Base-by-base conservation (phyloP, 2,329 filamentous ascomycete species). In the Colletotrichum viniferum region DNA sequence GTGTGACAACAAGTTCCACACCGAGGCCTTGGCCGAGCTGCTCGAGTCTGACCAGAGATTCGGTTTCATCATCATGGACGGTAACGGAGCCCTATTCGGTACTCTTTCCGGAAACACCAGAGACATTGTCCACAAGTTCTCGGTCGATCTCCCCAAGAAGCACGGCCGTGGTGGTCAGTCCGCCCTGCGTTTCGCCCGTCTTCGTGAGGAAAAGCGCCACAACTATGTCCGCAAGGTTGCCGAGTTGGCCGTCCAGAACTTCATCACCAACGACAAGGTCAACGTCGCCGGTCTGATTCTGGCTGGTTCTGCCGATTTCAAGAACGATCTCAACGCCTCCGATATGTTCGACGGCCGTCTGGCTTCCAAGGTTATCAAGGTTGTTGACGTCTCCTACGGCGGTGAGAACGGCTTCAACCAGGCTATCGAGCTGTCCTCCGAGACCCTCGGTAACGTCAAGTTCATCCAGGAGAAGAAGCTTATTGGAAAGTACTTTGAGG, bases 391-490 rank as follows among this genome's bases (percentile, higher is more conserved):
- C 60, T 98, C 96, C 16, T 99, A 99, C 82, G 97, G 97, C 85
- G 97, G 97, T 80, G 97, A 99, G 88, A 98, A 98, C 89, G 97
- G 97, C 62, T 99, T 99, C 91, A 99, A 99, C 89, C 97, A 99
- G 88, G 97, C 97, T 76, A 99, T 99, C 78, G 97, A 99, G 84
- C 87, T 99, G 81, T 94, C 97, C 30, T 92, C 96, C 9, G 97
- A 99, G 89, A 99, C 97, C 9, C 91, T 99, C 63, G 95, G 96
- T 86, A 99, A 98, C 84, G 97, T 99, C 91, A 99, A 99, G 88
- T 99, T 99, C 86, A 98, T 99, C 85, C 97, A 99, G 87, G 97
- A 99, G 91, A 99, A 99, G 94, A 99, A 98, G 89, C 92, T 99
- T 78, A 99, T 99, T 83, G 96, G 96, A 85, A 96, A 95, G 84